These are phyloP conservation scores for Mycena polygramma DNA, from an alignment of 768 basidiomycete genomes.

Conservation along the genomic window DNA sequence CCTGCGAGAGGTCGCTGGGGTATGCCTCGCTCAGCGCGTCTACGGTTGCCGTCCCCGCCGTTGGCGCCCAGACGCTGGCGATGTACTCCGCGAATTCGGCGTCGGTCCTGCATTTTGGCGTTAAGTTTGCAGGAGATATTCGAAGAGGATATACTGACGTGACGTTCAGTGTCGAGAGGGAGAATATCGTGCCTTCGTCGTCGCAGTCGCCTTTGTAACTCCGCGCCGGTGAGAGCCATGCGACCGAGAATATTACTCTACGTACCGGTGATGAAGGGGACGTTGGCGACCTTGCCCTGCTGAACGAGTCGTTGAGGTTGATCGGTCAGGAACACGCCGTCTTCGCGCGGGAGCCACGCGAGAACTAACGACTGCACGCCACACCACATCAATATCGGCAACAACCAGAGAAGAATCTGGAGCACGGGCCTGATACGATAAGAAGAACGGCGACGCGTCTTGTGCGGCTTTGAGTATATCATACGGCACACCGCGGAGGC, in stretches of 20 bases:
- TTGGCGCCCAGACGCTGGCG: slow-evolving; percentile 36
- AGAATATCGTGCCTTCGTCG: slow-evolving; percentile 71
- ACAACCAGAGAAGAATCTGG: neutral
- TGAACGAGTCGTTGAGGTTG: slow-evolving; percentile 56
- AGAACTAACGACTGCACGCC: slow-evolving; percentile 51
- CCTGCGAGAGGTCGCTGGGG: slow-evolving; percentile 46
- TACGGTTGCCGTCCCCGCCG: slow-evolving; percentile 37
- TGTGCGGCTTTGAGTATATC: slow-evolving; percentile 55
- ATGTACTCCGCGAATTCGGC: slow-evolving; percentile 32
- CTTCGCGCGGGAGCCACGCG: slow-evolving; percentile 63
- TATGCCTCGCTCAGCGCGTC: slow-evolving; percentile 47
- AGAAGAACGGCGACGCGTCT: slow-evolving; percentile 55
- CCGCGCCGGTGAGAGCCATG: neutral
- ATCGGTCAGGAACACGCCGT: slow-evolving; percentile 62
- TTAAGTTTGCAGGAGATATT: neutral
- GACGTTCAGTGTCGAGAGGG: slow-evolving; percentile 59
- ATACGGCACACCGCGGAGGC: slow-evolving; percentile 56
- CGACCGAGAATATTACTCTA: neutral
- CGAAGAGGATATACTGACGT: slow-evolving; percentile 50
- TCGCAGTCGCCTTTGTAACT: slow-evolving; percentile 58
- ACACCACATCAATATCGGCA: neutral
- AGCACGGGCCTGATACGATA: slow-evolving; percentile 55
- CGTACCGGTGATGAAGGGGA: slow-evolving; percentile 63
- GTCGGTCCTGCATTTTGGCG: slow-evolving; percentile 28
- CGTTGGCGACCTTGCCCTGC: slow-evolving; percentile 57